These are phyloP conservation scores for Tuber magnatum DNA, from an alignment of 495 filamentous ascomycete genomes.

Conservation along the genomic window DNA sequence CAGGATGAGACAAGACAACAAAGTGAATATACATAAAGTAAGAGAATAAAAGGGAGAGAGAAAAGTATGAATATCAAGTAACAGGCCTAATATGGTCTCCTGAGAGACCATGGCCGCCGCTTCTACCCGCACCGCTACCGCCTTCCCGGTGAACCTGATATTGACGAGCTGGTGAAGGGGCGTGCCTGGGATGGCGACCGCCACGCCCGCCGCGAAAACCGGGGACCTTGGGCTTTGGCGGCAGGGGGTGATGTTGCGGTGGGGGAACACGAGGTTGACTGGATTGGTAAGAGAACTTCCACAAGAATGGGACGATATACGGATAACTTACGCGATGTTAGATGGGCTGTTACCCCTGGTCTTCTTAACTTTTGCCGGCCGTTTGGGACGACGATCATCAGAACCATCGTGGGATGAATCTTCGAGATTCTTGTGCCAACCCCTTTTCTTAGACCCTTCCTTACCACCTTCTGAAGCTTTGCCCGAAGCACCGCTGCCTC, in stretches of 20 bases:
- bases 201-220: conserved; percentile 1
- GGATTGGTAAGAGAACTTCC: background rate
- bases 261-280: background rate
- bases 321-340: background rate
- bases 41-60: background rate
- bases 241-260: background rate
- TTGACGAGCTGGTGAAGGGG: background rate
- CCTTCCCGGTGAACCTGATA: conserved; percentile 4
- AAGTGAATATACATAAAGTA: background rate
- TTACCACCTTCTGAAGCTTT: background rate
- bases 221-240: background rate
- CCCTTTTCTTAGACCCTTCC: background rate
- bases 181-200: background rate
- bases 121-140: background rate
- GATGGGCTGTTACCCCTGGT: background rate
- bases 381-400: background rate
- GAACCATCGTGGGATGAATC: background rate
- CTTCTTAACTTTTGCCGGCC: background rate
- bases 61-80: background rate
- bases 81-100: background rate
- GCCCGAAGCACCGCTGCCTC: background rate
- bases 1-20: background rate
- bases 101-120: background rate
- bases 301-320: background rate
- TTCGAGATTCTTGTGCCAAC: conserved; percentile 2